phyloP scores from a whole-genome alignment of 1,284 basidiomycete species.

The Acaromyces ingoldii region DNA sequence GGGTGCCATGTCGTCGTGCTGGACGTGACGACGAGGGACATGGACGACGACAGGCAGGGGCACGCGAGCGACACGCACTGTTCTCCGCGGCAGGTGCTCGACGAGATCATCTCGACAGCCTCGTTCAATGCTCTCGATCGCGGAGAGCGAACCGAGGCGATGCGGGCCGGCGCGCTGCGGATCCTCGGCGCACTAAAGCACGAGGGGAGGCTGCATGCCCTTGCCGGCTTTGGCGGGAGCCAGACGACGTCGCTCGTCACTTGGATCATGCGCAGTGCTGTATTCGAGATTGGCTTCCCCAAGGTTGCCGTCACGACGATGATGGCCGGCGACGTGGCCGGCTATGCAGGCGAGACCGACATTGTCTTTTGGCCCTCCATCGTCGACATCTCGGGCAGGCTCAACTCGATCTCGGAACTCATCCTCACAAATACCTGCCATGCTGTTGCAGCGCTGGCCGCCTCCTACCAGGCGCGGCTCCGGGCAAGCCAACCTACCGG shows the following conservation, averaged over 20 bases:
- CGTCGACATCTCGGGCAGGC: constrained; percentile 22
- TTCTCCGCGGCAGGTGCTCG: too few relatives aligned
- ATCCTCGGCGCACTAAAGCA: constrained; percentile 5
- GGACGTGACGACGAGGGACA: too few relatives aligned
- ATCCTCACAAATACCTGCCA: constrained; percentile 11
- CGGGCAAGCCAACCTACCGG: too few relatives aligned
- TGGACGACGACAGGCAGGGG: too few relatives aligned
- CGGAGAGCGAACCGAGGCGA: too few relatives aligned
- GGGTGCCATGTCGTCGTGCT: too few relatives aligned
- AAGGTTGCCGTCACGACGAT: constrained; percentile 26
- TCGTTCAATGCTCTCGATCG: too few relatives aligned
- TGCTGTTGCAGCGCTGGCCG: too few relatives aligned
- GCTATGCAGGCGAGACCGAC: constrained; percentile 22
- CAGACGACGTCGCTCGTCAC: constrained; percentile 23
- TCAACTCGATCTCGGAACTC: constrained; percentile 19
- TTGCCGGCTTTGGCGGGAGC: constrained; percentile 22
- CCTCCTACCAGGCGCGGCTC: too few relatives aligned
- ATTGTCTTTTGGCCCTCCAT: constrained; percentile 24
- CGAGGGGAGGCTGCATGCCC: constrained; percentile 6
- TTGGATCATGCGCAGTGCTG: constrained; percentile 18
- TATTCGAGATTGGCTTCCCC: constrained; percentile 20
- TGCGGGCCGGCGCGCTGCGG: too few relatives aligned
- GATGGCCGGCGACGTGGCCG: constrained; percentile 20
- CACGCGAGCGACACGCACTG: too few relatives aligned
- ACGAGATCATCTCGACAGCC: too few relatives aligned